These are phyloP conservation scores for Fusarium xylarioides DNA, from an alignment of 2,329 filamentous ascomycete genomes.

Conservation along the genomic window DNA sequence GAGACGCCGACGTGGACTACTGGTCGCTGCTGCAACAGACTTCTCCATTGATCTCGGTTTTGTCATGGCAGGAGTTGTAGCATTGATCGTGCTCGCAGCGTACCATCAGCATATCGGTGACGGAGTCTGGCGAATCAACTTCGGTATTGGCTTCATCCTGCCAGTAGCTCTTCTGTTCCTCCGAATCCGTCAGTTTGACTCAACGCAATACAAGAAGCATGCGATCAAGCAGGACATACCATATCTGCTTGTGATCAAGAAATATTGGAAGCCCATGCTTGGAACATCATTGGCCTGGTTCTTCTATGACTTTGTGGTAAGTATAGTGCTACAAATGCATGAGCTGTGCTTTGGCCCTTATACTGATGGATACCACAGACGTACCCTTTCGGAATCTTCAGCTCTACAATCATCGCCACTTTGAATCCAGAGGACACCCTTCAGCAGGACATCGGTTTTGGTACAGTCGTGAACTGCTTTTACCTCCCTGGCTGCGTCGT, in stretches of 20 bases:
- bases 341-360: no score
- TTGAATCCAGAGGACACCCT: not conserved
- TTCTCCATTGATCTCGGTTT: not conserved
- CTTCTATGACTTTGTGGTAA: not conserved
- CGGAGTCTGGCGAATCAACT: not conserved
- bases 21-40: not conserved
- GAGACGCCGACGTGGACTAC: not conserved
- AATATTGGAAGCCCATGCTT: not conserved
- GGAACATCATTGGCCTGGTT: not conserved
- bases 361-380: not conserved
- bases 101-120: not conserved
- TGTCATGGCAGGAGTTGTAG: not conserved
- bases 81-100: not conserved
- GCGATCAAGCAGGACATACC: not conserved
- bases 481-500: not conserved
- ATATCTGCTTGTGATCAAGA: not conserved
- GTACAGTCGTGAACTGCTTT: not conserved
- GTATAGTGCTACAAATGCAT: not conserved
- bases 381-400: not conserved
- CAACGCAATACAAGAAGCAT: not conserved
- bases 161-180: not conserved
- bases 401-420: not conserved
- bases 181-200: not conserved
- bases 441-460: not conserved
- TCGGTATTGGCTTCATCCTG: not conserved